Conservation (phyloP, 345 rosid genomes). For the Ailanthus altissimus region DNA sequence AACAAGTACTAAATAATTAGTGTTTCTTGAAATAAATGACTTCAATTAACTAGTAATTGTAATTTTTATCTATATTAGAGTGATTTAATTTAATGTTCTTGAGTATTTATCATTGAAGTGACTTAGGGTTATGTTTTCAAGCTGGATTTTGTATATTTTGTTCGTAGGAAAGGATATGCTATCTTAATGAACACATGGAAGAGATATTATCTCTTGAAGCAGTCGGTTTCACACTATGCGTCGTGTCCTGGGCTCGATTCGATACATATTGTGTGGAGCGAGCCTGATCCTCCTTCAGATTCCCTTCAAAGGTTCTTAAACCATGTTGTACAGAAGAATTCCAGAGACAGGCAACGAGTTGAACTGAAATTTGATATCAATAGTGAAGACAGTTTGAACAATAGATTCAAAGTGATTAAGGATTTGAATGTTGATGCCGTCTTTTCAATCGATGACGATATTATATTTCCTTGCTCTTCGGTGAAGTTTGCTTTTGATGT, state of each 20-base stretch:
- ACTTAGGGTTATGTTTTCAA: neutral
- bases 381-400: constrained; percentile 89
- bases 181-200: constrained; percentile 94
- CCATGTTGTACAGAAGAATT: constrained; percentile 43
- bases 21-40: neutral
- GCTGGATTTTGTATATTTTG: constrained; percentile 5
- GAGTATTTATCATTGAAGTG: neutral
- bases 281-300: constrained; percentile 85
- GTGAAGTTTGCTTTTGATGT: constrained; percentile 88
- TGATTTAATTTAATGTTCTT: neutral
- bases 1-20: neutral
- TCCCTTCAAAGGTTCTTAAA: constrained; percentile 56
- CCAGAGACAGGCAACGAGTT: constrained; percentile 45
- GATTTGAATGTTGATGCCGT: constrained; percentile 82
- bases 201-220: constrained; percentile 86
- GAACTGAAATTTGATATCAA: constrained; percentile 76
- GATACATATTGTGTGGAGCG: constrained; percentile 96
- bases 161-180: constrained; percentile 74
- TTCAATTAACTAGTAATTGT: neutral
- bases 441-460: constrained; percentile 89
- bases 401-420: constrained; percentile 79
- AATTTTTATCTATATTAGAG: no score
- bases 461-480: constrained; percentile 82
- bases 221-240: constrained; percentile 79
- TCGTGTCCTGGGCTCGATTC: constrained; percentile 74